phyloP scores from a whole-genome alignment of 2,329 filamentous ascomycete species.

The Ascochyta fabae region DNA sequence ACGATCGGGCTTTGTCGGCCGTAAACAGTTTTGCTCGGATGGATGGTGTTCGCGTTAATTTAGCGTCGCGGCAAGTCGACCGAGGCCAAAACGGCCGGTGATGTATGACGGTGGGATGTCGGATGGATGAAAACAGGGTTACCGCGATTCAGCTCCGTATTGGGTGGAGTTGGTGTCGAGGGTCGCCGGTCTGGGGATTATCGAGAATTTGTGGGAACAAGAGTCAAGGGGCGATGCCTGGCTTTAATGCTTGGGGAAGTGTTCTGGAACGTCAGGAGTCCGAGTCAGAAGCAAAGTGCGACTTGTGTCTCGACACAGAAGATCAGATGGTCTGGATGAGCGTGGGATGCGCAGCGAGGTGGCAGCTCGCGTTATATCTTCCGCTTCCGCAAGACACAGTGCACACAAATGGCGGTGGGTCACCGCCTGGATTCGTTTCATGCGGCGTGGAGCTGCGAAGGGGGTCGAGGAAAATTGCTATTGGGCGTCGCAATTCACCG shows the following conservation, averaged over 20 bases:
- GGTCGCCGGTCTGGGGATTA: constrained; percentile 11
- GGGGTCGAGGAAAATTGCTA: constrained; percentile 20
- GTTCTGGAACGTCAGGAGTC: constrained; percentile 37
- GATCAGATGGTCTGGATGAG: constrained; percentile 39
- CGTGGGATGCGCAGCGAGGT: constrained; percentile 31
- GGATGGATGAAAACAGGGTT: constrained; percentile 24
- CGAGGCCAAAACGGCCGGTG: constrained; percentile 37
- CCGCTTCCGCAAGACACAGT: constrained; percentile 23
- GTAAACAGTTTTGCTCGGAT: constrained; percentile 19
- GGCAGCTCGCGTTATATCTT: constrained; percentile 42
- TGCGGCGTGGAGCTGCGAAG: constrained; percentile 42
- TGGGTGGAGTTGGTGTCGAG: constrained; percentile 20
- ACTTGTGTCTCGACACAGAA: constrained; percentile 21
- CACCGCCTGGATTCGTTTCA: constrained; percentile 35
- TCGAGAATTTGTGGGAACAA: constrained; percentile 18
- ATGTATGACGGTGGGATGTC: constrained; percentile 37
- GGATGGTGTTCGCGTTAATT: constrained; percentile 20
- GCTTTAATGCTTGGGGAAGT: constrained; percentile 15
- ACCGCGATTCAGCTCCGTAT: constrained; percentile 24
- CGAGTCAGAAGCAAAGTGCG: constrained; percentile 46
- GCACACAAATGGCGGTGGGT: constrained; percentile 32
- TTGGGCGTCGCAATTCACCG: constrained; percentile 37
- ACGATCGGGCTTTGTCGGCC: constrained; percentile 35
- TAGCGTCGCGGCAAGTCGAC: constrained; percentile 37
- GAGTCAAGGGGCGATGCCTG: constrained; percentile 16